These are phyloP conservation scores for Xylaria intraflava DNA, from an alignment of 495 filamentous ascomycete species.

Conservation along the genomic window DNA sequence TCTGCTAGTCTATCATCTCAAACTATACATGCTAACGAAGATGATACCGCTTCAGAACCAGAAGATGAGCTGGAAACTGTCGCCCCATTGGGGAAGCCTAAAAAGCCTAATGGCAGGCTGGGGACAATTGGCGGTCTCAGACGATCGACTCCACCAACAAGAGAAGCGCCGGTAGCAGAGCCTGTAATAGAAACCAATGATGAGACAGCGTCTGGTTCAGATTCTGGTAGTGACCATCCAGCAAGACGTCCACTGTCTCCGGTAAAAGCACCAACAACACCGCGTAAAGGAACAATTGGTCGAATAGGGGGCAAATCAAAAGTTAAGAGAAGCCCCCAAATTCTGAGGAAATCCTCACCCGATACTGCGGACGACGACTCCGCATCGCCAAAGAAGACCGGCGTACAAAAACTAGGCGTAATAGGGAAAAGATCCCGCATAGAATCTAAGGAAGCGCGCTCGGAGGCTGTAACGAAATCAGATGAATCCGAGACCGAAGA, in stretches of 20 bases:
- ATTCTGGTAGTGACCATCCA: slow-evolving; percentile 12
- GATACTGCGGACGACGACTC: background rate
- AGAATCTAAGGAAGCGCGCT: slow-evolving; percentile 15
- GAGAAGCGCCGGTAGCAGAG: slow-evolving; percentile 8
- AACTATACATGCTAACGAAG: slow-evolving; percentile 20
- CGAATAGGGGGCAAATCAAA: slow-evolving; percentile 37
- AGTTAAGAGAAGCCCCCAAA: background rate
- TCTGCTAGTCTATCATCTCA: slow-evolving; percentile 15
- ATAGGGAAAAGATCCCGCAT: slow-evolving; percentile 28
- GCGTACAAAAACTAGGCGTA: slow-evolving; percentile 24
- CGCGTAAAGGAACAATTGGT: slow-evolving; percentile 30
- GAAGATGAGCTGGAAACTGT: slow-evolving; percentile 9
- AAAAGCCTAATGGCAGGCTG: slow-evolving; percentile 6
- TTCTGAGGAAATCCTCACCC: background rate
- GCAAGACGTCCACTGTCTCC: slow-evolving; percentile 9
- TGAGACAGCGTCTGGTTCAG: slow-evolving; percentile 38
- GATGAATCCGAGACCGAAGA: slow-evolving; percentile 24
- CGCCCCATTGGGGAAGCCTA: slow-evolving; percentile 3
- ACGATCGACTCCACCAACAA: slow-evolving; percentile 11
- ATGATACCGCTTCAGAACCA: slow-evolving; percentile 25
- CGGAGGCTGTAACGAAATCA: slow-evolving; percentile 6
- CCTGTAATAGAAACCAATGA: slow-evolving; percentile 12
- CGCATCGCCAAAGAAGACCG: slow-evolving; percentile 13
- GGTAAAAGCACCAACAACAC: slow-evolving; percentile 12
- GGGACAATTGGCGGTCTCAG: slow-evolving; percentile 16